Conservation (phyloP, 306 rosid species). For the Dryas drummondii region DNA sequence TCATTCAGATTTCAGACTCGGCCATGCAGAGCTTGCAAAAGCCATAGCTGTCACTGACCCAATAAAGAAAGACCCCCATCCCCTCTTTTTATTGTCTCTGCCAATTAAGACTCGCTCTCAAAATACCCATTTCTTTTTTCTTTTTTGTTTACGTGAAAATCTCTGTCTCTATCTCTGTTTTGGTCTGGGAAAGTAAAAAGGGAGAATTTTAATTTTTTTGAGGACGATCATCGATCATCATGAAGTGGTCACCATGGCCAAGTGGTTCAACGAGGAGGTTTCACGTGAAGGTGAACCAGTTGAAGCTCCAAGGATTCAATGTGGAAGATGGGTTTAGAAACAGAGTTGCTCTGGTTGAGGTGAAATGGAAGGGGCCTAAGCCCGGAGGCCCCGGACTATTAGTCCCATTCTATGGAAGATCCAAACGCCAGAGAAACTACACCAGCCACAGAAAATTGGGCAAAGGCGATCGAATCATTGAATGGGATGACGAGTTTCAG, state of each 20-base stretch:
- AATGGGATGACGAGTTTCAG: conserved; percentile 46
- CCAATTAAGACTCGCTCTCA: too few relatives aligned
- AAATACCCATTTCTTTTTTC: too few relatives aligned
- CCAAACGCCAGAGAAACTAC: conserved; percentile 30
- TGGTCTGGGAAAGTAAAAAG: too few relatives aligned
- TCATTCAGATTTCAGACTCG: not conserved
- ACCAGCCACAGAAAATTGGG: conserved; percentile 19
- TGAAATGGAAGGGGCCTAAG: conserved; percentile 40
- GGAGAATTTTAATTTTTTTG: not conserved
- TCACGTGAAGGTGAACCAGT: conserved; percentile 43
- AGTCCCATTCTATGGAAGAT: conserved; percentile 40
- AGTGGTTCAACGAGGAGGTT: conserved; percentile 30
- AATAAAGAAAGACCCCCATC: not conserved
- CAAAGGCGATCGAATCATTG: conserved; percentile 10
- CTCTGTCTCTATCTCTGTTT: too few relatives aligned
- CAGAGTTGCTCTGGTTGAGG: conserved; percentile 31
- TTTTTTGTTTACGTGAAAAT: too few relatives aligned
- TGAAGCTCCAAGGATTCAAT: conserved; percentile 46
- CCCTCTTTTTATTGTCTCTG: not conserved
- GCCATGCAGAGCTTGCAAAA: not conserved
- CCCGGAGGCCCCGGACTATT: conserved; percentile 19
- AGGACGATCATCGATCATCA: conserved; percentile 3
- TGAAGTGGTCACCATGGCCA: conserved; percentile 44
- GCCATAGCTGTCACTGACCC: conserved; percentile 15
- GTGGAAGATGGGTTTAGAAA: not conserved